Base-by-base conservation (phyloP, 148 eudicot species). In the Fallopia convolvulus region DNA sequence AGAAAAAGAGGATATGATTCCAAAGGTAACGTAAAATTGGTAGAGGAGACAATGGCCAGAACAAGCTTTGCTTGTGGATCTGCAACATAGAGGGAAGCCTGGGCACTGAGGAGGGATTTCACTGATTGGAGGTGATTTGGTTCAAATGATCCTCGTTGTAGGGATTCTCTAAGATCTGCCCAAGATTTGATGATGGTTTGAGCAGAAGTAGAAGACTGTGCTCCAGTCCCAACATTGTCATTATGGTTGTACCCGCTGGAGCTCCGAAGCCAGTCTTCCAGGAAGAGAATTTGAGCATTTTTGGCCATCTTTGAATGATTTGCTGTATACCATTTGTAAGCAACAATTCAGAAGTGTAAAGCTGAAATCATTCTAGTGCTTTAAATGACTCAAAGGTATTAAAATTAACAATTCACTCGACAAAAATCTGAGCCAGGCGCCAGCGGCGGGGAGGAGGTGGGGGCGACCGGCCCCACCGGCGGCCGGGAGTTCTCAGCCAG, bases 31-130 rank as follows among this genome's bases (percentile, higher is more conserved):
- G 89, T 74, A 68, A 88, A 74, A 21, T 78, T 75, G 58, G 79
- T 56, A 72, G 90, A 85, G 36, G 94, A 90, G 63, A 96, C 85
- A 74, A 96, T 93, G 40, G 97, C 81, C 77, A 91, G 42, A 0
- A 96, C 36, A 78, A 96, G 85, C 81, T 90, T 96, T 23, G 97
- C 99, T 85, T 96, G 99, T 47, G 99, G 99, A 60, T 96, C 99
- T 5, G 99, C 91, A 61, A 96, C 94, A 83, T 89, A 86, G 65
- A 96, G 88, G 17, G 94, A 85, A 46, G 79, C 76, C 77, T 88
- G 87, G 70, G 87, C 87, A 65, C 80, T 74, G 32, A 80, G 55
- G 30, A 96, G 92, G 30, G 83, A 74, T 84, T 87, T 83, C 52
- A 96, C 80, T 80, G 94, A 85, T 66, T 88, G 77, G 71, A 83